Base-by-base conservation (phyloP, 208 protist species). In the Blastocrithidia nonstop region DNA sequence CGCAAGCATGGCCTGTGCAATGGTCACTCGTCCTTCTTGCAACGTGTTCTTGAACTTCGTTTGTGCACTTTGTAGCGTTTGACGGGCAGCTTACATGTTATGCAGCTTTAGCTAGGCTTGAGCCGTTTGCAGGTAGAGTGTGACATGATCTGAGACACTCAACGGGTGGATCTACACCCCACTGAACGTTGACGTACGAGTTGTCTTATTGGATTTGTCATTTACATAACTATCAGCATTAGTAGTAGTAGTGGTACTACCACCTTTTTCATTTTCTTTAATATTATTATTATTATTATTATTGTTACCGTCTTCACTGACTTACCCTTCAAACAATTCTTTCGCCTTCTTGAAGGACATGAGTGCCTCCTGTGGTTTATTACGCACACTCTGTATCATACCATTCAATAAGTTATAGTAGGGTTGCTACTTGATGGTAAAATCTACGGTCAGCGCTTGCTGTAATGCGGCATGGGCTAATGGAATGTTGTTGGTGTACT, bases 391-490 rank as follows among this genome's bases (percentile, higher is more conserved):
- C 42, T 84, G 60, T 27, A 95, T 66, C 20, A 72, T 76, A 27
- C 88, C 94, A 29, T 78, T 76, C 8, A 97, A 53, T 9, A 97
- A 51, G 50, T 95, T 87, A 57, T 95, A 97, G 4, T 80, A 52
- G 6, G 90, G 78, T 51, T 80, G 71, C 49, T 96, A 83, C 44
- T 92, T 83, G 16, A 97, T 52, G 23, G 85, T 68, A 66, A 97
- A 97, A 55, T 97, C 82, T 22, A 93, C 62, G 6, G 76, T 92
- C 23, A 96, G 64, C 8, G 88, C 93, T 55, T 90, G 75, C 49
- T 96, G 85, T 5, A 97, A 74, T 5, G 84, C 71, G 20, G 81
- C 65, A 24, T 33, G 50, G 3, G 94, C 94, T n/a, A 80, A 41
- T 27, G 55, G 69, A 26, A 70, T 50, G 24, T 95, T 78, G 9